These are phyloP conservation scores for Synchytrium microbalum DNA, from an alignment of 371 early-diverging fungal species.

Conservation along the genomic window DNA sequence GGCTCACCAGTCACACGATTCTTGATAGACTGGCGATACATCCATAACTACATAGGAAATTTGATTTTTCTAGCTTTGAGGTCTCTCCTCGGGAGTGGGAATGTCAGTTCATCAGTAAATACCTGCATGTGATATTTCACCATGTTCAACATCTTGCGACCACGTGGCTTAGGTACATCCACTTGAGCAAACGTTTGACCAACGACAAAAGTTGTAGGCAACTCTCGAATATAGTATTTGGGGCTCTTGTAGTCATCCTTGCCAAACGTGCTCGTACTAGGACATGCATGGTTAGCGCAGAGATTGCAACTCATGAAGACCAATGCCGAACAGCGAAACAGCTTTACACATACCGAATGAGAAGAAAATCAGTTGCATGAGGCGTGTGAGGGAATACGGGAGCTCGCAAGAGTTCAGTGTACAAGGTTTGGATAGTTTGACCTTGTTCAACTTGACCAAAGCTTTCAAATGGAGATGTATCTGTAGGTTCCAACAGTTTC, in stretches of 20 bases:
- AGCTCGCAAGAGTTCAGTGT: constrained; percentile 96
- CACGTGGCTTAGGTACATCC: constrained; percentile 97
- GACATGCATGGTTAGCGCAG: not conserved
- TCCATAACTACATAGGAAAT: too few relatives aligned
- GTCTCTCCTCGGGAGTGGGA: too few relatives aligned
- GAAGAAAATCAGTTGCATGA: constrained; percentile 72
- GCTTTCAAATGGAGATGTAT: constrained; percentile 94
- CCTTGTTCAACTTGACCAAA: constrained; percentile 96
- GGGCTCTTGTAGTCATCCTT: constrained; percentile 29
- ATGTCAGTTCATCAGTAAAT: constrained; percentile 51
- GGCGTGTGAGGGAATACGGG: constrained; percentile 86
- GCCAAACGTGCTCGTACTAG: constrained; percentile 15
- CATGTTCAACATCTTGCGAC: constrained; percentile 89
- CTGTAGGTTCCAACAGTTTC: constrained; percentile 85
- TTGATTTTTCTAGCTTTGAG: too few relatives aligned
- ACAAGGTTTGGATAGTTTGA: constrained; percentile 74
- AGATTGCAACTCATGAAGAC: not conserved
- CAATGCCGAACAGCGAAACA: not conserved
- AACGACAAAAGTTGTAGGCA: constrained; percentile 80
- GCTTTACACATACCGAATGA: constrained; percentile 49
- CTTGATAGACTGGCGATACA: not conserved
- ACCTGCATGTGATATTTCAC: constrained; percentile 91
- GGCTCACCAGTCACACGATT: not conserved
- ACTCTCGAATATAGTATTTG: constrained; percentile 74
- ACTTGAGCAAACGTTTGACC: constrained; percentile 96